Percentiles rank a stretch among this genome's conserved stretches.
Conservation (phyloP, 1,139 yeast species). For the Taphrina sp. region DNA sequence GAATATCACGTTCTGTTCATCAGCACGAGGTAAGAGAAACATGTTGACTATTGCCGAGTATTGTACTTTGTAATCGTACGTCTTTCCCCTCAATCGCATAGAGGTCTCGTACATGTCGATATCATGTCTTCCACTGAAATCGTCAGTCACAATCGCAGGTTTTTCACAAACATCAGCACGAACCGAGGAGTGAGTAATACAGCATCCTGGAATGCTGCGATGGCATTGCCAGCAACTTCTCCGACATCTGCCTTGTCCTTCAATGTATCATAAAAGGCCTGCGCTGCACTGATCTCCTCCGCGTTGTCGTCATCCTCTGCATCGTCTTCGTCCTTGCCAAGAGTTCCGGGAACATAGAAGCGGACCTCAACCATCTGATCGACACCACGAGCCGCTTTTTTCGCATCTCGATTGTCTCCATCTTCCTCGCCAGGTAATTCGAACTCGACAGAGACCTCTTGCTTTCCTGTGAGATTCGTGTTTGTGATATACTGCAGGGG, state of each 20-base stretch:
- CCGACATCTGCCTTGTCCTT: slow-evolving; percentile 97
- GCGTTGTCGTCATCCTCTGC: slow-evolving; percentile 42
- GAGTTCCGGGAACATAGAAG: slow-evolving; percentile 83
- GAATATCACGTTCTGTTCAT: slow-evolving; percentile 83
- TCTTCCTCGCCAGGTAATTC: slow-evolving; percentile 54
- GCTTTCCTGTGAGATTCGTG: slow-evolving; percentile 87
- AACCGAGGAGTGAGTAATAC: slow-evolving; percentile 79
- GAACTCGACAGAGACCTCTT: slow-evolving; percentile 89
- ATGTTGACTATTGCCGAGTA: slow-evolving; percentile 86
- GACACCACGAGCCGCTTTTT: slow-evolving; percentile 30
- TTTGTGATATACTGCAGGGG: slow-evolving; percentile 79
- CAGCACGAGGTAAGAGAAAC: slow-evolving; percentile 89
- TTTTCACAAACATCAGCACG: slow-evolving; percentile 37
- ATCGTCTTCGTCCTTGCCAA: slow-evolving; percentile 48
- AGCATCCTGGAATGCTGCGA: slow-evolving; percentile 87
- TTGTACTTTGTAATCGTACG: slow-evolving; percentile 94
- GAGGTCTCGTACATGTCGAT: slow-evolving; percentile 88
- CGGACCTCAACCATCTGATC: slow-evolving; percentile 95
- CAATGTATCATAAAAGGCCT: slow-evolving; percentile 57
- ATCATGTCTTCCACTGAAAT: slow-evolving; percentile 85
- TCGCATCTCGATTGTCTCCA: slow-evolving; percentile 48
- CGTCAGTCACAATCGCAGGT: slow-evolving; percentile 38
- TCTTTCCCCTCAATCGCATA: slow-evolving; percentile 91
- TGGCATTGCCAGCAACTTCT: slow-evolving; percentile 93
- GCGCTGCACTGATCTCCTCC: slow-evolving; percentile 38